Percentiles rank a stretch among this genome's conserved stretches.
These are phyloP conservation scores for Komagataella pastoris DNA, from an alignment of 805 yeast species.

Conservation along the genomic window DNA sequence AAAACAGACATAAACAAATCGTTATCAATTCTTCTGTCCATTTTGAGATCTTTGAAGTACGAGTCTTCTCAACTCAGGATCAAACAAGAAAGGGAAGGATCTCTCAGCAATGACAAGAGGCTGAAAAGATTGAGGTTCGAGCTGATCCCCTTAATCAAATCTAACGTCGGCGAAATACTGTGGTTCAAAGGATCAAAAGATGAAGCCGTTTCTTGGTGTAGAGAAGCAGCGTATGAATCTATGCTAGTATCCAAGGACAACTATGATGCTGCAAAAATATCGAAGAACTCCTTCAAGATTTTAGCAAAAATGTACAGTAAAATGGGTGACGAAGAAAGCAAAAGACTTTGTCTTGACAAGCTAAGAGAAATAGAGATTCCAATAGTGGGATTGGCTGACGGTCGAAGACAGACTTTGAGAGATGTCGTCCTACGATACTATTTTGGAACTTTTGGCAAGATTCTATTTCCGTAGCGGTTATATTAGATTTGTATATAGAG, in stretches of 20 bases:
- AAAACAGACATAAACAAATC: slow-evolving; percentile 12
- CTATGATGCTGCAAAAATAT: slow-evolving; percentile 22
- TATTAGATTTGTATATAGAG: slow-evolving; percentile 2
- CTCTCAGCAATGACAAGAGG: slow-evolving; percentile 9
- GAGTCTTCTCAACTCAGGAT: slow-evolving; percentile 8
- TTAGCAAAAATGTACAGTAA: slow-evolving; percentile 19
- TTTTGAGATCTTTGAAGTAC: slow-evolving; percentile 15
- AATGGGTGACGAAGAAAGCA: slow-evolving; percentile 15
- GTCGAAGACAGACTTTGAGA: slow-evolving; percentile 10
- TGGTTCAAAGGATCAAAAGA: slow-evolving; percentile 19
- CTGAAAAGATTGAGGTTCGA: slow-evolving; percentile 14
- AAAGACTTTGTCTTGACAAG: slow-evolving; percentile 12
- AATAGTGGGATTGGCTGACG: slow-evolving; percentile 7
- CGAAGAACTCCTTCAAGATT: slow-evolving; percentile 22
- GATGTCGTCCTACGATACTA: slow-evolving; percentile 18
- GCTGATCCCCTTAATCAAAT: slow-evolving; percentile 22
- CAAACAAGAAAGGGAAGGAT: slow-evolving; percentile 6
- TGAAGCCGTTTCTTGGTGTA: slow-evolving; percentile 26
- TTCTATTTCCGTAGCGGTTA: slow-evolving; percentile 17
- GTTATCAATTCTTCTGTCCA: slow-evolving; percentile 21
- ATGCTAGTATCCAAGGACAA: slow-evolving; percentile 16
- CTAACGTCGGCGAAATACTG: slow-evolving; percentile 27
- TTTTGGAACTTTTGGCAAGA: slow-evolving; percentile 21
- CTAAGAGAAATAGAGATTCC: slow-evolving; percentile 17
- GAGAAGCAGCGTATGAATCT: slow-evolving; percentile 21